Evolutionary conservation across 2,329 filamentous ascomycete genomes (phyloP).

Genomic region (Scedosporium dehoogii): DNA sequence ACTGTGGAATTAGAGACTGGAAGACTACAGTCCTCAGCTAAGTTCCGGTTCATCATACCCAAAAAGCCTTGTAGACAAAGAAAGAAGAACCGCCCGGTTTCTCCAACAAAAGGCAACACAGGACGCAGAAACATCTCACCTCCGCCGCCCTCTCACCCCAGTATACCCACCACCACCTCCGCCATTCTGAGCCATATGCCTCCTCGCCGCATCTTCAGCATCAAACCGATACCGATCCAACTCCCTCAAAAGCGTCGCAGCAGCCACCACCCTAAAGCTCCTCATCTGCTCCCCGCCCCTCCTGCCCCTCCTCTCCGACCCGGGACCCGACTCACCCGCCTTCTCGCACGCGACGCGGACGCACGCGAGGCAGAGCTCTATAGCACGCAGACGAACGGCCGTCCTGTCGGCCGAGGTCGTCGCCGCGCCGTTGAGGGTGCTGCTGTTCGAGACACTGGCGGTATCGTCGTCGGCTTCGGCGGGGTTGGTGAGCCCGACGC

Average conservation of each 20-base stretch:
- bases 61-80: too few species aligned
- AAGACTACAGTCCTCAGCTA: too few species aligned
- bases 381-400: neutral
- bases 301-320: neutral
- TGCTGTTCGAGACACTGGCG: neutral
- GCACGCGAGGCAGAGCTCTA: constrained; percentile 5
- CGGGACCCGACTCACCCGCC: neutral
- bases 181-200: neutral
- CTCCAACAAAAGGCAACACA: too few species aligned
- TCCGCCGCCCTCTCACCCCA: neutral
- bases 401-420: too few species aligned
- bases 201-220: neutral
- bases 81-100: too few species aligned
- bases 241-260: neutral
- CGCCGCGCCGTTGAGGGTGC: neutral
- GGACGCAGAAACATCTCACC: neutral
- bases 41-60: too few species aligned
- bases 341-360: neutral
- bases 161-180: neutral
- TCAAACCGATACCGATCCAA: neutral
- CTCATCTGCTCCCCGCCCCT: neutral
- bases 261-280: constrained; percentile 2
- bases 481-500: neutral
- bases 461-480: neutral
- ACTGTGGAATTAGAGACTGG: too few species aligned